These are phyloP conservation scores for Perkinsus chesapeaki DNA, from an alignment of 169 alveolate genomes.

Conservation along the genomic window DNA sequence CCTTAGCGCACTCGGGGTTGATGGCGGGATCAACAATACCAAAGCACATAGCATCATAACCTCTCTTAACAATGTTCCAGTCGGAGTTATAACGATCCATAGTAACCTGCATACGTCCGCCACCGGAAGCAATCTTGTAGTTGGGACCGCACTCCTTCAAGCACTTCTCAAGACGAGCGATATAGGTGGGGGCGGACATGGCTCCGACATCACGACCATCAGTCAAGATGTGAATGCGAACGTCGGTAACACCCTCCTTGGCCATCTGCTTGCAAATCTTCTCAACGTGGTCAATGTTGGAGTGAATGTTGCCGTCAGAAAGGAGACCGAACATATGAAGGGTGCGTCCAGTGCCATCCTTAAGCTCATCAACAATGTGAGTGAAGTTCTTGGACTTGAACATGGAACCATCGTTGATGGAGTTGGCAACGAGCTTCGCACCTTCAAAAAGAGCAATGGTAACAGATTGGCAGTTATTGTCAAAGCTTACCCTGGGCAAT, in stretches of 20 bases:
- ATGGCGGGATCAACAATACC: not conserved
- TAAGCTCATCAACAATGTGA: not conserved
- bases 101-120: not conserved
- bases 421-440: slow-evolving; percentile 1
- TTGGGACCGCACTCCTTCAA: not conserved
- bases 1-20: slow-evolving; percentile 5
- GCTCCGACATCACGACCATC: slow-evolving; percentile 4
- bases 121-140: slow-evolving; percentile 5
- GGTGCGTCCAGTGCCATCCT: not conserved
- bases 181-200: not conserved
- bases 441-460: not conserved
- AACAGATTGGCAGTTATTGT: not conserved
- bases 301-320: slow-evolving; percentile 4
- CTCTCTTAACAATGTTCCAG: slow-evolving; percentile 1
- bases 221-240: not conserved
- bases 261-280: not conserved
- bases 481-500: not conserved
- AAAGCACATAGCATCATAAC: not conserved
- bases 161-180: not conserved
- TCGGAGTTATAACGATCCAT: slow-evolving; percentile 5
- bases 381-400: not conserved
- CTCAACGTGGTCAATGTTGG: not conserved
- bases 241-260: not conserved
- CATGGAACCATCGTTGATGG: not conserved
- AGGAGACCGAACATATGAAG: slow-evolving; percentile 4